Base-by-base conservation (phyloP, 495 filamentous ascomycete genomes). In the Penicillium simplicissimum region DNA sequence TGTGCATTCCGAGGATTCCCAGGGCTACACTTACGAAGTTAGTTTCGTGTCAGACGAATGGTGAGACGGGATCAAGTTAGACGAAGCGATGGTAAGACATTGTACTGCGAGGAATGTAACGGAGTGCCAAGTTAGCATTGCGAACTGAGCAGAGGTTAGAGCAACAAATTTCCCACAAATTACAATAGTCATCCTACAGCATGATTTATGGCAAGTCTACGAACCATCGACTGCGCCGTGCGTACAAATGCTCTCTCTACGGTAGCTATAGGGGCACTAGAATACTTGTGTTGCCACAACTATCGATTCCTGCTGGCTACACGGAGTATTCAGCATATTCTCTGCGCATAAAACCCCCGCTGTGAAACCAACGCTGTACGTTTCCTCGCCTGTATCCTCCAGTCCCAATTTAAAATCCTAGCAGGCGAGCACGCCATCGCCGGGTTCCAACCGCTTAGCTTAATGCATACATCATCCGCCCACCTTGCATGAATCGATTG, bases 1-100 rank as follows among this genome's bases (percentile, higher is more conserved):
- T 53, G 68, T 71, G 68, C 56, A 61, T 68, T 67, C 53, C 60
- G 63, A 25, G 28, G 19, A 42, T 31, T 35, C 10, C 21, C 52
- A 11, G 4, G 34, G 19, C 52, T 51, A 51, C 23, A 28, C 4
- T 48, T 48, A 28, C 13, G 14, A 25, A 7, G 9, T 7, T 7
- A n/a, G 47, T 14, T 4, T 31, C 28, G 28, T 31, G 28, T 31
- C 28, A 31, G 28, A 31, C 28, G 6, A 49, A 9, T 25, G 15
- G 45, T 31, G 23, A 31, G 25, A 31, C 21, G 28, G 1, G 17
- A 1, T 6, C 5, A 14, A 14, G 31, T 52, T 17, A 34, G 48
- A 52, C 10, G 28, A 33, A 13, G 47, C 25, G 4, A 45, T 15
- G 21, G 19, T 45, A 45, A 45, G 42, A 21, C 19, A 19, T 11